Conservation (phyloP, 2,329 filamentous ascomycete species). For the Pyricularia grisea region DNA sequence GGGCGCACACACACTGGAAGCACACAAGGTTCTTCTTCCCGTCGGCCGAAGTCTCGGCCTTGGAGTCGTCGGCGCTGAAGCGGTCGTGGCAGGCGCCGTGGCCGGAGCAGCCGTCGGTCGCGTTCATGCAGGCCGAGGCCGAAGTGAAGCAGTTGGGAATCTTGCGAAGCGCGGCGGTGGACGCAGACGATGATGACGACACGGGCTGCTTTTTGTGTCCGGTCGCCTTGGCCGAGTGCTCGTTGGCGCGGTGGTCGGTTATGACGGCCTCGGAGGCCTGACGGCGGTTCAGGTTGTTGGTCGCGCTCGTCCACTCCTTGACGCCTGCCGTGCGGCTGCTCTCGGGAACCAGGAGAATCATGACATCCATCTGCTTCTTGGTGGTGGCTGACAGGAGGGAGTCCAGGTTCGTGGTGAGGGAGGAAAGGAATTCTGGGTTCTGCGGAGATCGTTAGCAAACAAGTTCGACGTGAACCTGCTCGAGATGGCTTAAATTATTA, state of each 20-base stretch:
- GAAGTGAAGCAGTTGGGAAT: slow-evolving; percentile 70
- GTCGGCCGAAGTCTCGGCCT: slow-evolving; percentile 24
- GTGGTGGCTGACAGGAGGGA: slow-evolving; percentile 32
- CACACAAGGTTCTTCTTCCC: slow-evolving; percentile 33
- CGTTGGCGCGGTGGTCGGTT: slow-evolving; percentile 13
- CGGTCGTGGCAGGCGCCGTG: slow-evolving; percentile 70
- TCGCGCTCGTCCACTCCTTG: slow-evolving; percentile 27
- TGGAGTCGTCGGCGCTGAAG: slow-evolving; percentile 32
- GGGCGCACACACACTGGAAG: slow-evolving; percentile 69
- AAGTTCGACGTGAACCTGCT: background rate
- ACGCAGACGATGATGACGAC: slow-evolving; percentile 15
- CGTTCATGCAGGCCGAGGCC: slow-evolving; percentile 54
- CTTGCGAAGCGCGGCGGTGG: slow-evolving; percentile 25
- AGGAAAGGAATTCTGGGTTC: slow-evolving; percentile 28
- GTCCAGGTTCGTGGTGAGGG: slow-evolving; percentile 32
- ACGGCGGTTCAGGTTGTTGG: background rate
- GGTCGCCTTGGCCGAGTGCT: slow-evolving; percentile 7
- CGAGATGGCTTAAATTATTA: background rate
- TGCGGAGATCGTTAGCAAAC: slow-evolving; percentile 8
- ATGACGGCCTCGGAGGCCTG: slow-evolving; percentile 1
- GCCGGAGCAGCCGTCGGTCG: slow-evolving; percentile 71
- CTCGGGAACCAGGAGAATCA: slow-evolving; percentile 44
- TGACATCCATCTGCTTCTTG: slow-evolving; percentile 39
- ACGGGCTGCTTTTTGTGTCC: slow-evolving; percentile 9
- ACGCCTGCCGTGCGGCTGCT: slow-evolving; percentile 26